Percentiles rank a stretch among this genome's conserved stretches.
Evolutionary conservation across 768 basidiomycete species (phyloP).

Genomic region (Strobilomyces dryophilus): DNA sequence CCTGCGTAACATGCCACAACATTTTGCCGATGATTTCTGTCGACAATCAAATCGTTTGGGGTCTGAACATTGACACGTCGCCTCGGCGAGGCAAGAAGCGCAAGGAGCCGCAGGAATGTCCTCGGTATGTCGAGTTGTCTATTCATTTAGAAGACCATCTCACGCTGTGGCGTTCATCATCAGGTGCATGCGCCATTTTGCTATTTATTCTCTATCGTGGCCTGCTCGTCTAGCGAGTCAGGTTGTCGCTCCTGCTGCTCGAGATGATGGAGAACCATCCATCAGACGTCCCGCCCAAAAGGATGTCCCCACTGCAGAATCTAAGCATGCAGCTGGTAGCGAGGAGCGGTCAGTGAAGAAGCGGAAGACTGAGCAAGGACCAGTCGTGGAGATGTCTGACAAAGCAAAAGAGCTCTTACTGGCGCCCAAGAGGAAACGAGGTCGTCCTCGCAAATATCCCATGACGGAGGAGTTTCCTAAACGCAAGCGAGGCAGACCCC

Average conservation of each 20-base stretch:
- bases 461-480: slow-evolving; percentile 28
- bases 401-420: slow-evolving; percentile 33
- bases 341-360: slow-evolving; percentile 44
- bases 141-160: slow-evolving; percentile 23
- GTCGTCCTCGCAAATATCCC: slow-evolving; percentile 35
- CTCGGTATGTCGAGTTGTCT: slow-evolving; percentile 46
- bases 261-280: slow-evolving; percentile 39
- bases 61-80: slow-evolving; percentile 48
- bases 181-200: slow-evolving; percentile 77
- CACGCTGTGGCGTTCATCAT: slow-evolving; percentile 11
- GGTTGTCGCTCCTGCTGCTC: slow-evolving; percentile 43
- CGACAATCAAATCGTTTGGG: slow-evolving; percentile 74
- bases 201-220: slow-evolving; percentile 72
- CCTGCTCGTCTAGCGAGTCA: slow-evolving; percentile 53
- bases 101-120: slow-evolving; percentile 66
- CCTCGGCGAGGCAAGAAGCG: slow-evolving; percentile 47
- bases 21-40: slow-evolving; percentile 74
- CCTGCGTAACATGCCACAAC: slow-evolving; percentile 67
- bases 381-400: slow-evolving; percentile 28
- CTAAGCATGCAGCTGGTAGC: slow-evolving; percentile 47
- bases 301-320: slow-evolving; percentile 46
- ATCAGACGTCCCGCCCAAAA: slow-evolving; percentile 51
- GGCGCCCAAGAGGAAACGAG: slow-evolving; percentile 30
- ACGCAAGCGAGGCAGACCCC: slow-evolving; percentile 34
- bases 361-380: slow-evolving; percentile 41